Evolutionary conservation across 306 rosid genomes (phyloP), one percentile per base, ranked within the genome.

Genomic region (Rubus parviflorus): DNA sequence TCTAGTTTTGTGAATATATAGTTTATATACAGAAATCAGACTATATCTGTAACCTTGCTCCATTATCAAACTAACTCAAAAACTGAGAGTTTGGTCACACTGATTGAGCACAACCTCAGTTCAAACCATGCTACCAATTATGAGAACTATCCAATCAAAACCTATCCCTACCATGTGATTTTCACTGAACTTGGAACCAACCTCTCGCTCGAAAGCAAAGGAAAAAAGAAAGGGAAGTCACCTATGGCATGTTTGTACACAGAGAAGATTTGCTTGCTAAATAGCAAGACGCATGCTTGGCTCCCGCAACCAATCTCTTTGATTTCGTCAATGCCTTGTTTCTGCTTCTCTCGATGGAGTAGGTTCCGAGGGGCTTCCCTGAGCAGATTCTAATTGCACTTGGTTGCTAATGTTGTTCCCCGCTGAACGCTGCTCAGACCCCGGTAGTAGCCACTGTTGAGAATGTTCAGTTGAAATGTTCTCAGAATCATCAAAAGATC

Each of bases 401-500:
- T 88, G 85, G 76, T 56, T 75, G 81, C 74, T 83, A 23, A 66
- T 35, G 65, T 45, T 63, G 81, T 62, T 82, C 56, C 77, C 78
- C 25, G 17, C 77, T 1, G 81, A 77, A 49, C 15, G 82, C 25
- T 71, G 84, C 43, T 74, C 70, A 30, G 61, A 49, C 15, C 63
- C 83, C 0, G 88, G 88, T 4, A 83, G 74, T 52, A 85, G 82
- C 87, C 84, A 87, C 60, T 72, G 86, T n/a, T 45, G 84, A 46
- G 87, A 83, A 72, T 68, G 87, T 4, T 85, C 83, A 35, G 76
- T 82, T 63, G 89, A 81, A 90, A 75, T 22, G 20, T 22, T 74
- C 75, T 80, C 89, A 46, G 90, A 79, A 37, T 84, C 93, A 16
- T 88, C 83, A 53, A 82, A 73, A 40, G 93, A 85, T 3, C 79